Evolutionary conservation across 768 basidiomycete species (phyloP).

Genomic region (Epithele typhae): DNA sequence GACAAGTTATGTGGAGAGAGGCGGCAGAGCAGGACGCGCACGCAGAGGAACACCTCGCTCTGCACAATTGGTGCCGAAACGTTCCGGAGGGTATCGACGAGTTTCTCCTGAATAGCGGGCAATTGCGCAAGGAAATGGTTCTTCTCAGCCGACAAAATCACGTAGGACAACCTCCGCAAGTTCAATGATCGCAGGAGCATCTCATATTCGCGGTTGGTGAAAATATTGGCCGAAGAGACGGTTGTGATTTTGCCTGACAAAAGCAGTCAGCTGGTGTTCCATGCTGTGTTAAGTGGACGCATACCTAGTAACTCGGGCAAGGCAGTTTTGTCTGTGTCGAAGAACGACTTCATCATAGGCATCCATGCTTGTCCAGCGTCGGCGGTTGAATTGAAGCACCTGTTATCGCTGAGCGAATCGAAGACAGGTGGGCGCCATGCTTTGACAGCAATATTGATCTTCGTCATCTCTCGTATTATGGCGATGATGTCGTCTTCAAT

Average conservation of each 20-base stretch:
- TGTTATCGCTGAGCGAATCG: slow-evolving; percentile 81
- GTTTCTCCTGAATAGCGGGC: slow-evolving; percentile 93
- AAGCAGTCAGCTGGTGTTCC: neutral
- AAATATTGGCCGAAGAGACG: slow-evolving; percentile 91
- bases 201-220: slow-evolving; percentile 93
- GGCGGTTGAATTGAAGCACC: slow-evolving; percentile 77
- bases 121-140: slow-evolving; percentile 88
- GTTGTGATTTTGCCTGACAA: slow-evolving; percentile 69
- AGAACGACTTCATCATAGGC: slow-evolving; percentile 70
- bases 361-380: slow-evolving; percentile 63
- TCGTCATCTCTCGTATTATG: slow-evolving; percentile 75
- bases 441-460: slow-evolving; percentile 71
- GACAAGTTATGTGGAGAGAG: slow-evolving; percentile 87
- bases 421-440: slow-evolving; percentile 78
- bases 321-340: slow-evolving; percentile 83
- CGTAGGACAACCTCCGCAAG: slow-evolving; percentile 81
- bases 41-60: slow-evolving; percentile 91
- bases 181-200: slow-evolving; percentile 83
- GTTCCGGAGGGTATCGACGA: slow-evolving; percentile 87
- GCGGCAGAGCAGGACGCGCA: slow-evolving; percentile 86
- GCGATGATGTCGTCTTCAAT: slow-evolving; percentile 62
- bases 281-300: slow-evolving; percentile 8
- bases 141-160: slow-evolving; percentile 82
- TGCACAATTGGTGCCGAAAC: slow-evolving; percentile 80
- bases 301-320: slow-evolving; percentile 81